Conservation (phyloP, 192 early-diverging fungal species). For the Backusella psychrophila region DNA sequence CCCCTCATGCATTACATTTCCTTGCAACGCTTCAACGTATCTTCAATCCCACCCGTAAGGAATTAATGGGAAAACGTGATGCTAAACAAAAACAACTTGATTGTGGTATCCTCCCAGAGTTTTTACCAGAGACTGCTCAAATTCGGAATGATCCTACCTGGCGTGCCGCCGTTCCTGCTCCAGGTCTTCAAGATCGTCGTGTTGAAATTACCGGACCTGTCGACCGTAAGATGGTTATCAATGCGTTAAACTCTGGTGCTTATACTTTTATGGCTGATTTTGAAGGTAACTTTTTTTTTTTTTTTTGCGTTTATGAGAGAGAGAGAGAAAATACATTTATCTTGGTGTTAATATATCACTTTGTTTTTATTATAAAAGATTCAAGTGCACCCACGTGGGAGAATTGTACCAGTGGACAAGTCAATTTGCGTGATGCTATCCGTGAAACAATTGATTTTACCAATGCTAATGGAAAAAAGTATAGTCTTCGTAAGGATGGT, state of each 20-base stretch:
- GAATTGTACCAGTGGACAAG: conserved; percentile 83
- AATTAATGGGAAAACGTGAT: conserved; percentile 76
- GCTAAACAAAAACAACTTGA: conserved; percentile 78
- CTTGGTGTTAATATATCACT: neutral
- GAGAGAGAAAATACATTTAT: neutral
- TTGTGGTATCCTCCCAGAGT: conserved; percentile 76
- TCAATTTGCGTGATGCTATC: conserved; percentile 92
- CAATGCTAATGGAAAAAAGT: conserved; percentile 89
- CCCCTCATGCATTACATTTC: conserved; percentile 78
- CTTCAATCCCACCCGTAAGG: conserved; percentile 87
- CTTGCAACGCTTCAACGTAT: conserved; percentile 85
- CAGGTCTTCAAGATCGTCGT: conserved; percentile 83
- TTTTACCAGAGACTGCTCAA: conserved; percentile 85
- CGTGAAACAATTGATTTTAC: conserved; percentile 81
- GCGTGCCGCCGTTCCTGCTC: conserved; percentile 85
- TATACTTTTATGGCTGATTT: conserved; percentile 98
- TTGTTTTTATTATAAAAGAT: conserved; percentile 50
- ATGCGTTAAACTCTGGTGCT: conserved; percentile 93
- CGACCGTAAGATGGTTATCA: conserved; percentile 99
- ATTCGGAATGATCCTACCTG: conserved; percentile 88
- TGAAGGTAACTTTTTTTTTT: conserved; percentile 51
- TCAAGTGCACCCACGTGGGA: conserved; percentile 96
- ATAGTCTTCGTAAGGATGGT: conserved; percentile 84
- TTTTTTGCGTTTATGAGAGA: neutral
- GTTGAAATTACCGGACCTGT: conserved; percentile 98